Base-by-base conservation (phyloP, 2,329 filamentous ascomycete species). In the Neoscytalidium dimidiatum region DNA sequence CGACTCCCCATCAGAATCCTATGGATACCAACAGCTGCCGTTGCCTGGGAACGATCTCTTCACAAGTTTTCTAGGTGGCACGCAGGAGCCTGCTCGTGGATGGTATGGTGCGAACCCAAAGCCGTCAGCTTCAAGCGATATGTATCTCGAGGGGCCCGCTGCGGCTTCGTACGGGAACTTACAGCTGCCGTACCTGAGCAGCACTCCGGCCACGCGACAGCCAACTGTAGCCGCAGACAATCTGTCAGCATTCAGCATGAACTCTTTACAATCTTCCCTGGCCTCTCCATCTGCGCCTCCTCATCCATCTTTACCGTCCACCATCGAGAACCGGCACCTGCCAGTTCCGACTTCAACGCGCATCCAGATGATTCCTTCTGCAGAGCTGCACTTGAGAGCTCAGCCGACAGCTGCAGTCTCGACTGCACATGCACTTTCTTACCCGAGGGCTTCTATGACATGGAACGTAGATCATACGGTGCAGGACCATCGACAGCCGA, bases 361-460 rank as follows among this genome's bases (percentile, higher is more conserved):
- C n/a, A 44, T 61, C 33, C 63, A 44, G 13, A 38, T 41, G 28
- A 14, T 29, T 17, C 44, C 62, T 23, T 49, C 43, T 19, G 41
- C 62, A 28, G 52, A 35, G 14, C 19, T 58, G 23, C 29, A 38
- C 17, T 4, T 53, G 62, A 49, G 52, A 7, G n/a, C 52, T 21
- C 62, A 58, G 41, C 62, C 33, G 21, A 9, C 62, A 29, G 41
- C 62, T 9, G 23, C 52, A 6, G 43, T 46, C 8, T 64, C 61
- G 8, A 33, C 28, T 31, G 13, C 48, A 17, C 29, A 38, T 28
- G 48, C 41, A 5, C 19, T 53, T 4, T 66, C 68, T 2, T 73
- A 70, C 41, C 26, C 65, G 0, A 77, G 73, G 60, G 65, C 71
- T 5, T 46, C 68, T 29, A 62, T 71, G 38, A 57, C 69, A 8